Evolutionary conservation across 2,329 filamentous ascomycete species (phyloP), one percentile per base, ranked within the genome.

Genomic region (Aspergillus proliferans): DNA sequence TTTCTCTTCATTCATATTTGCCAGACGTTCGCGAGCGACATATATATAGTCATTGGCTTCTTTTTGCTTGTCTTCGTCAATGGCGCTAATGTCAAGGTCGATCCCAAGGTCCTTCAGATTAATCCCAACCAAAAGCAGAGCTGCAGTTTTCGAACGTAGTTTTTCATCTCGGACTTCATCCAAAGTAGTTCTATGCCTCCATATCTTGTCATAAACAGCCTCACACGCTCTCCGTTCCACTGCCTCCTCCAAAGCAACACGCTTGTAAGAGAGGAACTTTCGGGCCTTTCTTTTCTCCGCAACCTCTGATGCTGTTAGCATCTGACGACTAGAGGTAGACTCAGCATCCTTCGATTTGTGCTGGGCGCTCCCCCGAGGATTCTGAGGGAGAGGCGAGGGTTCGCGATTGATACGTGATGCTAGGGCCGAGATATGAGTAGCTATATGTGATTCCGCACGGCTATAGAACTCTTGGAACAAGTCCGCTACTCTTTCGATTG

Each of bases 91-190:
- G 33, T 83, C 84, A 8, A 88, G 71, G 51, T 93, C 85, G 47
- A 95, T 80, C 3, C 89, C 87, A 9, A 98, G 75, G 63, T 98
- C 93, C 53, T 82, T 84, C 46, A 93, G 75, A 2, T 89, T 88
- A 62, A 98, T 96, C 1, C 90, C 92, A 15, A 98, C 88, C n/a
- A 98, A 76, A 2, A 86, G 81, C 41, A 98, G 73, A 1, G 93
- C 90, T 18, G 92, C 92, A 1, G 91, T 96, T 62, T 95, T 93
- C 8, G 93, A 98, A 26, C 93, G 83, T 45, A 98, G 76, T 65
- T 95, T 96, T 61, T 95, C 91, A 65, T 98, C 93, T 62, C 92
- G 82, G 10, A 93, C 91, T 69, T 96, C 92, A 64, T 98, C 93
- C 61, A 97, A 85, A 0, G 92, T 95, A 65, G 80, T 93, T 51